A percentile compares a stretch with the other conserved stretches of the same genome.
Evolutionary conservation across 2,329 filamentous ascomycete genomes (phyloP).

Genomic region (Nemania sp.): DNA sequence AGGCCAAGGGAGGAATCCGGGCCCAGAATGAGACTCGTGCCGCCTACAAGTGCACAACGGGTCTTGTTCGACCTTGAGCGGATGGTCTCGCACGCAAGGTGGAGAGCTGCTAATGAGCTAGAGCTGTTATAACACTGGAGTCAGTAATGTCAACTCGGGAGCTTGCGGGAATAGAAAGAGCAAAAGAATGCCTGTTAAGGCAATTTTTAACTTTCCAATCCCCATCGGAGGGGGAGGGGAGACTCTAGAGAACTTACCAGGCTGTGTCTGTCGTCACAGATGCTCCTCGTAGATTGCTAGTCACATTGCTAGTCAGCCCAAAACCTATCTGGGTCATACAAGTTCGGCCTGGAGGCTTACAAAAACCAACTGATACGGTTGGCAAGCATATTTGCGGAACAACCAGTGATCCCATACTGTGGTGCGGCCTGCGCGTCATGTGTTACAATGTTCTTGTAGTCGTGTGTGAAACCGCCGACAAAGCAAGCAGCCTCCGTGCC

Average conservation of each 20-base stretch:
- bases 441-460: conserved; percentile 21
- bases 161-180: too few species aligned
- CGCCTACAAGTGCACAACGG: conserved; percentile 17
- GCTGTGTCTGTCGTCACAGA: conserved; percentile 24
- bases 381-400: conserved; percentile 11
- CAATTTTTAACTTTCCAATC: too few species aligned
- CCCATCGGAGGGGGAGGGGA: too few species aligned
- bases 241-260: too few species aligned
- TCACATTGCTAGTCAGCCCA: neutral
- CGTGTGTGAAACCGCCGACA: conserved; percentile 20
- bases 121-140: too few species aligned
- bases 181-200: too few species aligned
- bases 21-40: conserved; percentile 10
- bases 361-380: conserved; percentile 25
- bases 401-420: conserved; percentile 19
- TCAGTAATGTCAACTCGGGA: too few species aligned
- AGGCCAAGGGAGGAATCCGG: conserved; percentile 10
- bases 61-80: conserved; percentile 12
- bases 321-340: neutral
- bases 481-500: conserved; percentile 21
- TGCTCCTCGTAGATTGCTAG: conserved; percentile 18
- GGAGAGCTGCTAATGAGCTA: conserved; percentile 11
- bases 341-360: neutral
- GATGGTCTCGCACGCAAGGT: conserved; percentile 22
- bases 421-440: conserved; percentile 17